Percentiles rank a stretch among this genome's conserved stretches.
These are phyloP conservation scores for Raddia distichophylla DNA, from an alignment of 176 grass and related monocot species.

Conservation along the genomic window DNA sequence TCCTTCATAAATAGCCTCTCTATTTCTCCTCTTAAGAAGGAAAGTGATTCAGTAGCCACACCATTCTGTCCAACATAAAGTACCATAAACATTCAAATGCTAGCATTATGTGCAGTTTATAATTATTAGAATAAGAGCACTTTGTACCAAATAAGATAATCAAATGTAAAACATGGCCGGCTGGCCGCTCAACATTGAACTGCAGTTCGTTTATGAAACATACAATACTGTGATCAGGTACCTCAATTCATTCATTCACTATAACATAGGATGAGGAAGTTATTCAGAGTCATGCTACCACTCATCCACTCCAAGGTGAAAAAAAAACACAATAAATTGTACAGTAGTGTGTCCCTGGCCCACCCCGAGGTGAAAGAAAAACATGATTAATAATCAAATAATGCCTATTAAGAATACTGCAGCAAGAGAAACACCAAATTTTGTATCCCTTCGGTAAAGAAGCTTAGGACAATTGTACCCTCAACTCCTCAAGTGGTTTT, in stretches of 20 bases:
- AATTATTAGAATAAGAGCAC: conserved; percentile 21
- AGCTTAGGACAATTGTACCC: neutral
- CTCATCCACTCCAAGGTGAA: too few relatives aligned
- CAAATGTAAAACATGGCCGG: conserved; percentile 1
- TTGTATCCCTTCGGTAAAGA: conserved; percentile 1
- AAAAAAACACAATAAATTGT: neutral
- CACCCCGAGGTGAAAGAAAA: conserved; percentile 16
- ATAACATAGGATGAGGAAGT: conserved; percentile 11
- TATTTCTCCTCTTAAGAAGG: conserved; percentile 74
- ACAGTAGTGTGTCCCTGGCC: neutral
- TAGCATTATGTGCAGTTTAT: neutral
- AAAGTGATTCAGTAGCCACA: conserved; percentile 56
- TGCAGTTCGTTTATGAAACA: neutral
- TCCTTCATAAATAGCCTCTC: conserved; percentile 72
- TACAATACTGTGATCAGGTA: neutral
- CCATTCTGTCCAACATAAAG: conserved; percentile 51
- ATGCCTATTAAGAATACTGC: conserved; percentile 11
- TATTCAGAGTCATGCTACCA: neutral
- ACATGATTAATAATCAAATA: conserved; percentile 12
- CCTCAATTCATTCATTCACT: conserved; percentile 19
- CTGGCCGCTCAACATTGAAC: neutral
- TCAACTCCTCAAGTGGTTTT: conserved; percentile 16
- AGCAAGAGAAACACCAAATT: conserved; percentile 12
- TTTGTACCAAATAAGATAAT: conserved; percentile 27
- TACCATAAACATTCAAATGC: conserved; percentile 17